Base-by-base conservation (phyloP, 495 filamentous ascomycete species). In the Penicillium atrosanguineum region DNA sequence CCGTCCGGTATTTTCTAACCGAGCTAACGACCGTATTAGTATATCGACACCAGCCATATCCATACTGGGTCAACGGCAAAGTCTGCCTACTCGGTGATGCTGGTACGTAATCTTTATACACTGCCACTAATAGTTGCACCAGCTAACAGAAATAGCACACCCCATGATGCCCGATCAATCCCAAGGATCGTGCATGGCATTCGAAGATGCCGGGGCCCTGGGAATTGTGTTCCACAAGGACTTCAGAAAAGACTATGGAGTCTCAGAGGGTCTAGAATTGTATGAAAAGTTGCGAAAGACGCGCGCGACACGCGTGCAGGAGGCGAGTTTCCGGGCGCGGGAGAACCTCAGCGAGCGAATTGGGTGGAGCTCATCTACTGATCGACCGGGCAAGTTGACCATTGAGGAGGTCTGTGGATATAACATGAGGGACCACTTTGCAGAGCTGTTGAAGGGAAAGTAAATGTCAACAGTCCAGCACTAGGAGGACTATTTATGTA, bases 161-260 rank as follows among this genome's bases (percentile, higher is more conserved):
- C 77, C 79, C 1, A 81, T 80, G 79, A 69, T 81, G 37, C 79
- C 79, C 1, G 61, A 76, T 51, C 69, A 73, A 31, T 62, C 56
- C 0, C 69, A 76, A 51, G 72, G 72, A 6, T 62, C 67, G 0
- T 71, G 71, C 47, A 63, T 64, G 65, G 72, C 72, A 1, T 67
- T 76, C 37, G 72, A 76, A 55, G 72, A 76, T 48, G 71, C 71
- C 0, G 72, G 57, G 0, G 68, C 69, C 0, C 44, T 76, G 0
- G 68, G 72, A 0, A 50, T 71, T 2, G 45, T 76, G 6, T 76
- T 75, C 56, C 45, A 61, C 34, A 55, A 64, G 34, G 52, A 58
- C 15, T 72, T 65, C 48, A 28, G 53, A 1, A 58, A 60, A 0
- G 54, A 71, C n/a, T 61, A 60, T 26, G 48, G 49, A 9, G 50